Evolutionary conservation across 768 basidiomycete species (phyloP).

Genomic region (Clitopilus passeckerianus): DNA sequence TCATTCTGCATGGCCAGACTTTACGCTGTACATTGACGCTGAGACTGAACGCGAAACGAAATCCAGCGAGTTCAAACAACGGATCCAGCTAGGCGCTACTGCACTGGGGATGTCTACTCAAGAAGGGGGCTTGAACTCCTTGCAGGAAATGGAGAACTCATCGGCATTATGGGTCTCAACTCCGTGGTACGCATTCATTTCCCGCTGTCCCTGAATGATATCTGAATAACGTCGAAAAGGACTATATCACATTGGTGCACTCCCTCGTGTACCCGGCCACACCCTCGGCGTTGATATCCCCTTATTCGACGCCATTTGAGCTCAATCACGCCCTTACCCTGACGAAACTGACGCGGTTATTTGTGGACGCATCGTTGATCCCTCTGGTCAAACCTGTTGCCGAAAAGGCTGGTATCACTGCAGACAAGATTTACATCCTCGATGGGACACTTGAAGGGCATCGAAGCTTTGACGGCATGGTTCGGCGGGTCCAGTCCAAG

Average conservation of each 20-base stretch:
- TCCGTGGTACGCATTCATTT: constrained; percentile 44
- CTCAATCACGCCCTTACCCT: constrained; percentile 44
- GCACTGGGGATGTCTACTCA: constrained; percentile 42
- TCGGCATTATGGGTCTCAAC: constrained; percentile 71
- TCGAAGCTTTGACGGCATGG: constrained; percentile 36
- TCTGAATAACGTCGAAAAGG: constrained; percentile 26
- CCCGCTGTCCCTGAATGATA: background rate
- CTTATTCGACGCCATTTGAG: constrained; percentile 53
- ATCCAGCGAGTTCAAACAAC: constrained; percentile 44
- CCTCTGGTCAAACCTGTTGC: constrained; percentile 33
- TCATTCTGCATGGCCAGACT: constrained; percentile 52
- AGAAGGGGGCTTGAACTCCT: constrained; percentile 55
- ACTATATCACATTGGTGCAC: constrained; percentile 47
- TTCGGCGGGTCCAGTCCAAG: constrained; percentile 23
- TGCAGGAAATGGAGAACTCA: constrained; percentile 44
- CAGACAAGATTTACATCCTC: constrained; percentile 42
- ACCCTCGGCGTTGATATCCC: constrained; percentile 50
- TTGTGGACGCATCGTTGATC: constrained; percentile 44
- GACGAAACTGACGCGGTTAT: constrained; percentile 45
- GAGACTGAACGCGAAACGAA: constrained; percentile 40
- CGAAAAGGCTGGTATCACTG: constrained; percentile 25
- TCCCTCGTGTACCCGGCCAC: constrained; percentile 42
- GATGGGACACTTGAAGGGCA: constrained; percentile 34
- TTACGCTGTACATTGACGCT: constrained; percentile 50
- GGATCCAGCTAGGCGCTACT: constrained; percentile 51